phyloP scores from a whole-genome alignment of 2,329 filamentous ascomycete species.

The Diplocarpon rosae region DNA sequence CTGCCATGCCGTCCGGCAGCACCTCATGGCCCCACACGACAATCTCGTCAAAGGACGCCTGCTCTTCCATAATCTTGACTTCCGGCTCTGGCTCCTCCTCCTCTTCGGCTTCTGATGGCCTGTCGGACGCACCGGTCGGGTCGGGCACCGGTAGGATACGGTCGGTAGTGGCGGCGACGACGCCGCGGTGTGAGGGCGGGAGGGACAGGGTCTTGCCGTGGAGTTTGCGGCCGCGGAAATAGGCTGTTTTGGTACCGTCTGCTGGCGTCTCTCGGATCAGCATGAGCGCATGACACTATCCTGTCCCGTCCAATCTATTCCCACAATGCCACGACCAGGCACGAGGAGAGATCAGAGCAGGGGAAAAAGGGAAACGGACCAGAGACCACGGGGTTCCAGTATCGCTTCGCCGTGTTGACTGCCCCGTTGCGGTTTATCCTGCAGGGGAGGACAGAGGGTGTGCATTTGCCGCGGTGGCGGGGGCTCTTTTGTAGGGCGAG shows the following conservation, averaged over 20 bases:
- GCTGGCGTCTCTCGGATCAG: neutral
- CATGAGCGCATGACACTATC: neutral
- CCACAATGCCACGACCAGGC: neutral
- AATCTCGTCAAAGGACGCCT: conserved; percentile 61
- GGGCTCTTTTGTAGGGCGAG: conserved; percentile 23
- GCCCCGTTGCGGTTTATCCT: conserved; percentile 69
- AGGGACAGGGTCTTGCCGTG: conserved; percentile 55
- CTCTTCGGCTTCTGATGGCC: conserved; percentile 14
- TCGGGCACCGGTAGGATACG: conserved; percentile 21
- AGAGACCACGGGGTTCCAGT: conserved; percentile 53
- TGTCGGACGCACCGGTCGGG: conserved; percentile 5
- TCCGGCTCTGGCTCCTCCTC: conserved; percentile 35
- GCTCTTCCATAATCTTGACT: conserved; percentile 47
- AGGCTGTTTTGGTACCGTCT: conserved; percentile 44
- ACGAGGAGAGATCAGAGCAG: neutral
- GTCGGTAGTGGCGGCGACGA: conserved; percentile 43
- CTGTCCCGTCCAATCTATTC: neutral
- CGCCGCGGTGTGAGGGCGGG: conserved; percentile 60
- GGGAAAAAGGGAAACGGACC: neutral
- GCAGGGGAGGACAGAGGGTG: conserved; percentile 66
- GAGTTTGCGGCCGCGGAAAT: conserved; percentile 74
- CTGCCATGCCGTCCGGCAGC: conserved; percentile 46
- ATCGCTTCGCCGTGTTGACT: conserved; percentile 49
- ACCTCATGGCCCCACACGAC: conserved; percentile 78
- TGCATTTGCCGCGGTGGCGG: conserved; percentile 21